Base-by-base conservation (phyloP, 106 monocot genomes). In the Allium cepa region DNA sequence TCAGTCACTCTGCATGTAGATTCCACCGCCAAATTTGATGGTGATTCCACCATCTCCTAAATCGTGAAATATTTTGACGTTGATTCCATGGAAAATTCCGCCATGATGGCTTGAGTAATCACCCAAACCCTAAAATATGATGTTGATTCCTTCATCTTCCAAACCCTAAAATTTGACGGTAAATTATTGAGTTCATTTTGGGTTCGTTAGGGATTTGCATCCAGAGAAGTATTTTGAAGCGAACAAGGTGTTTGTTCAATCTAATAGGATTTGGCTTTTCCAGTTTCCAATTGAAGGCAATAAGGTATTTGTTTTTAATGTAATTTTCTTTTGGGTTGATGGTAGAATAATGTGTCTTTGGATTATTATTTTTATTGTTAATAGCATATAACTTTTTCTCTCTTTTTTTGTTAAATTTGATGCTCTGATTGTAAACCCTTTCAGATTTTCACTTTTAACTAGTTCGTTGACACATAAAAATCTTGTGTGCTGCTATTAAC, bases 41-140 rank as follows among this genome's bases (percentile, higher is more conserved):
- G 0, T 22, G 1, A 22, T 22, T 22, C 22, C 22, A 22, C 22
- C 22, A 22, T 22, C 22, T 22, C 22, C 22, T 1, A 22, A 22
- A 22, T 1, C 22, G 0, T 22, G 1, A 22, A 22, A 22, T 22
- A 22, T 22, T 22, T 22, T 22, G 22, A 22, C 22, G 1, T 22
- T 22, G 22, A 22, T 10, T 82, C 90, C 56, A 90, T 90, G 61
- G n/a, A 53, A 64, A 94, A 94, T 62, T 94, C 85, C 68, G 84
- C 68, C 47, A 79, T 85, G 78, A 90, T 94, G 28, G 87, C 82
- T 45, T 18, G 46, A 17, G 90, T 90, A 16, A 77, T 94, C 60
- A 47, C 22, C 22, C 22, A 22, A 22, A 64, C 57, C 17, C 56
- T 64, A 3, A 7, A 11, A 15, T 2, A n/a, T 49, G 11, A 22